Evolutionary conservation across 805 yeast species (phyloP).

Genomic region (Lachancea mirantina): DNA sequence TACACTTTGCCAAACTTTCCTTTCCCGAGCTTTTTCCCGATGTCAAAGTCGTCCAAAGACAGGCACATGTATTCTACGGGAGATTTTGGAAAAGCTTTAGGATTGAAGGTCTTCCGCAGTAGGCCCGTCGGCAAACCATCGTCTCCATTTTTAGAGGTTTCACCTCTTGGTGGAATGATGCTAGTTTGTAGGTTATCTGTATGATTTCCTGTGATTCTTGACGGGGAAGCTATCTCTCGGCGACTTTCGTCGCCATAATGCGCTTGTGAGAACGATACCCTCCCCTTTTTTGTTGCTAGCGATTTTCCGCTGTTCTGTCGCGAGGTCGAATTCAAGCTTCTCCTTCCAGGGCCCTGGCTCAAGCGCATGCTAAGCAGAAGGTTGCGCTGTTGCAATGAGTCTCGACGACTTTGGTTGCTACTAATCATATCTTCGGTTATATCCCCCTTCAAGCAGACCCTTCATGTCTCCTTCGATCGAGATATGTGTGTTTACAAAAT

Average conservation of each 20-base stretch:
- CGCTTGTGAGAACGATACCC: conserved; percentile 5
- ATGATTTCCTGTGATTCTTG: too few species aligned
- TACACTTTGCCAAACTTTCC: conserved; percentile 93
- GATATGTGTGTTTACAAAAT: too few species aligned
- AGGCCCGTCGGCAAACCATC: too few species aligned
- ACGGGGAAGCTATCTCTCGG: too few species aligned
- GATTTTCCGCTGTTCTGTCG: not conserved
- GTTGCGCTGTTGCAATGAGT: conserved; percentile 21
- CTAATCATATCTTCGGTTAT: conserved; percentile 4
- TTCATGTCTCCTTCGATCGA: too few species aligned
- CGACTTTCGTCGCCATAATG: too few species aligned
- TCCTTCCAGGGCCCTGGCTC: conserved; percentile 12
- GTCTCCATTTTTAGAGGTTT: too few species aligned
- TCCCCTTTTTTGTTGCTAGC: conserved; percentile 3
- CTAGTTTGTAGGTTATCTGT: too few species aligned
- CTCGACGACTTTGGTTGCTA: conserved; percentile 14
- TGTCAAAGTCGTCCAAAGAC: conserved; percentile 56
- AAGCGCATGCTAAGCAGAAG: conserved; percentile 20
- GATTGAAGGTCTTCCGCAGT: too few species aligned
- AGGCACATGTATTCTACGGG: conserved; percentile 4
- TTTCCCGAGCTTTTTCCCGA: conserved; percentile 82
- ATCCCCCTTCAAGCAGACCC: too few species aligned
- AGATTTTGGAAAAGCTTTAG: too few species aligned
- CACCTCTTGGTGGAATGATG: too few species aligned
- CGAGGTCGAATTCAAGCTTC: conserved; percentile 4